Percentiles rank a stretch among this genome's conserved stretches.
These are phyloP conservation scores for Euphrasia arctica DNA, from an alignment of 305 asterid species.

Conservation along the genomic window DNA sequence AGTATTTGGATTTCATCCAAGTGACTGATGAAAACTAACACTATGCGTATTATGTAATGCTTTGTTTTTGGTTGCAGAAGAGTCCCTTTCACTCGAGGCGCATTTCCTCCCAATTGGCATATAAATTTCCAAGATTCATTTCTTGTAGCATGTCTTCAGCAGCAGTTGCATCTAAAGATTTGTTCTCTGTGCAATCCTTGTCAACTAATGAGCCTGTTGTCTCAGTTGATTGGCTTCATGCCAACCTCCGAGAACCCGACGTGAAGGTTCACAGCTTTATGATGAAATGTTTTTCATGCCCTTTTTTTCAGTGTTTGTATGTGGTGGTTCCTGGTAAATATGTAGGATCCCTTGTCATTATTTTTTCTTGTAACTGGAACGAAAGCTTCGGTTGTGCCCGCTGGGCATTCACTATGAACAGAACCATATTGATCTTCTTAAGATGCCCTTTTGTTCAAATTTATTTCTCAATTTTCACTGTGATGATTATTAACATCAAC, in stretches of 20 bases:
- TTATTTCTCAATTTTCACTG: constrained; percentile 5
- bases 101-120: constrained; percentile 37
- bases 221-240: constrained; percentile 92
- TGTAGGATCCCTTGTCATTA: too few species aligned
- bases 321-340: too few species aligned
- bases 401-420: not conserved
- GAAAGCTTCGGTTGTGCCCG: too few species aligned
- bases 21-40: too few species aligned
- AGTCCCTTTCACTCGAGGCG: constrained; percentile 37
- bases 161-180: constrained; percentile 51
- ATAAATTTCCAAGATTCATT: constrained; percentile 30
- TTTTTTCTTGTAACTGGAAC: too few species aligned
- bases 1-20: too few species aligned
- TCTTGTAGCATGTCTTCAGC: constrained; percentile 53
- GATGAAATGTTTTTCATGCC: too few species aligned
- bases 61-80: constrained; percentile 42
- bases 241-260: constrained; percentile 70
- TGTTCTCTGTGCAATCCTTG: constrained; percentile 50
- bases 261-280: constrained; percentile 46
- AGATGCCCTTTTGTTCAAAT: constrained; percentile 11
- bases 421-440: constrained; percentile 17
- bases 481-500: not conserved
- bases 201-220: constrained; percentile 69
- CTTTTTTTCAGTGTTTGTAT: too few species aligned
- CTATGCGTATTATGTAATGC: too few species aligned